phyloP scores from a whole-genome alignment of 2,329 filamentous ascomycete genomes.

The Colletotrichum brevisporum region DNA sequence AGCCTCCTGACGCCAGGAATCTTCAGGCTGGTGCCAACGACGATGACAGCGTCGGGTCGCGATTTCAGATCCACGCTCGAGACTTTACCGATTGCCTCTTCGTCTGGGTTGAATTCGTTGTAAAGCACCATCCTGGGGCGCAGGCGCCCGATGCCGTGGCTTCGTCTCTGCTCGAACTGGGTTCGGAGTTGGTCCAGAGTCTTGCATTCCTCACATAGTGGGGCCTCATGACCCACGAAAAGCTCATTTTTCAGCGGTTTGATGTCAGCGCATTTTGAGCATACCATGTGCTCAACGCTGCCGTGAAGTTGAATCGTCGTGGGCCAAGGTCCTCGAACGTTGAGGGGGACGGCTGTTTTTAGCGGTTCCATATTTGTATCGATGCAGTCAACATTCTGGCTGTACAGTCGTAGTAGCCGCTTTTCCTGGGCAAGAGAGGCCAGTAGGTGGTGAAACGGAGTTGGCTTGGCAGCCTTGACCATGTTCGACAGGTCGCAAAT shows the following conservation, averaged over 20 bases:
- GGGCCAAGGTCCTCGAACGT: slow-evolving; percentile 90
- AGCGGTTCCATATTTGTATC: slow-evolving; percentile 88
- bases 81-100: slow-evolving; percentile 94
- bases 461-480: slow-evolving; percentile 83
- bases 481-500: slow-evolving; percentile 88
- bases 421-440: slow-evolving; percentile 91
- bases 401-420: slow-evolving; percentile 90
- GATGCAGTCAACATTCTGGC: slow-evolving; percentile 96
- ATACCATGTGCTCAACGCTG: slow-evolving; percentile 95
- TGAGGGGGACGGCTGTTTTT: slow-evolving; percentile 84
- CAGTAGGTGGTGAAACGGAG: slow-evolving; percentile 92
- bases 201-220: slow-evolving; percentile 82
- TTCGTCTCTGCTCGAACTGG: slow-evolving; percentile 84
- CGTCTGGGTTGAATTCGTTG: slow-evolving; percentile 96
- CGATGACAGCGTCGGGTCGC: slow-evolving; percentile 90
- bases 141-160: slow-evolving; percentile 91
- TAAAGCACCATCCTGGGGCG: slow-evolving; percentile 96
- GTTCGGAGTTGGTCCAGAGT: slow-evolving; percentile 83
- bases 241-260: slow-evolving; percentile 82
- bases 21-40: slow-evolving; percentile 95
- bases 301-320: slow-evolving; percentile 94
- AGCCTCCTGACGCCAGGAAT: slow-evolving; percentile 93
- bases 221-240: slow-evolving; percentile 88
- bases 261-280: slow-evolving; percentile 88
- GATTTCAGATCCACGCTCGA: slow-evolving; percentile 87